Base-by-base conservation (phyloP, 2,329 filamentous ascomycete genomes). In the Hymenoscyphus salicellus region DNA sequence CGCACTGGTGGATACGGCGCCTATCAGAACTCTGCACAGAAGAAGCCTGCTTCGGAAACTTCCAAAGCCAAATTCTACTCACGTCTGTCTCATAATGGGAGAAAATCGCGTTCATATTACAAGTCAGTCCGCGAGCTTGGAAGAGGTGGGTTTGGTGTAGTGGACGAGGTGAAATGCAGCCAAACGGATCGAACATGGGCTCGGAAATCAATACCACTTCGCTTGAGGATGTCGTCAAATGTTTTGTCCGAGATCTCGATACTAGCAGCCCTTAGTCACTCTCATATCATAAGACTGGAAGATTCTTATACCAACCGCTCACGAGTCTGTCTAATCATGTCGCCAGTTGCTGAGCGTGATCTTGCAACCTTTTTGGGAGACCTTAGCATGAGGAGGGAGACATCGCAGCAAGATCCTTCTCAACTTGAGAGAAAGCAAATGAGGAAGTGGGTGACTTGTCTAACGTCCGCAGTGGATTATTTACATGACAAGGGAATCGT, bases 311-410 rank as follows among this genome's bases (percentile, higher is more conserved):
- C 8, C 28, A 11, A 20, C 14, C 6, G 16, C 4, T 36, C 28
- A 11, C 32, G n/a, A 20, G n/a, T 32, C 20, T 36, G 20, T 6
- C 55, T 58, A 16, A 10, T 58, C 14, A 58, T 36, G 16, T 33
- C 30, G 23, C 55, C 55, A 4, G 55, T 58, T n/a, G 55, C 55
- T 58, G 32, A 58, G 32, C 16, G 55, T 38, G 55, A 58, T 30
- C 55, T 58, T 7, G 55, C 55, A 17, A 36, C 20, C 32, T 58
- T 30, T 30, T 26, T 58, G 3, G 14, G 30, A 20, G 23, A 58
- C 6, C 8, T 58, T 5, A 30, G 55, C 11, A 16, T 17, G 7
- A 58, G 28, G 28, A 20, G 14, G 28, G 23, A 20, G 5, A 11
- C 5, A 7, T 11, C 20, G 14, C 28, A 58, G 10, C 11, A 33